Evolutionary conservation across 148 eudicot genomes (phyloP).

Genomic region (Rhododendron simsii): DNA sequence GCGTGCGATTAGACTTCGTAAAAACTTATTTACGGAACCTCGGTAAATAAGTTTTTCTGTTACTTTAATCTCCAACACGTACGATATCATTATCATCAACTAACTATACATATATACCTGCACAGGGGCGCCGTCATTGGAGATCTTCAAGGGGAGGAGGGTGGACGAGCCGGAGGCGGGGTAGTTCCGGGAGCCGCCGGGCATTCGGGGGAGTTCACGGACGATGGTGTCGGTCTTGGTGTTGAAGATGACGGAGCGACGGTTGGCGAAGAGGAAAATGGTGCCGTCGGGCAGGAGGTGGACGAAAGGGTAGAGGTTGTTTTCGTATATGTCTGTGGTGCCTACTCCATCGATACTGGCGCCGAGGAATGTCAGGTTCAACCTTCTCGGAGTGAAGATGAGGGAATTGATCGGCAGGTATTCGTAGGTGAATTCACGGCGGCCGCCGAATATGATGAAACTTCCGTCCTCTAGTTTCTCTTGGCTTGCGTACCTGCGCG

Average conservation of each 20-base stretch:
- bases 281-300: conserved; percentile 72
- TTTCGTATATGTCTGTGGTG: conserved; percentile 52
- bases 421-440: conserved; percentile 55
- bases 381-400: conserved; percentile 13
- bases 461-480: conserved; percentile 43
- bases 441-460: conserved; percentile 62
- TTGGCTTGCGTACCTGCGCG: conserved; percentile 52
- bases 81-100: too few species aligned
- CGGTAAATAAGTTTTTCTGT: too few species aligned
- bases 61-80: too few species aligned
- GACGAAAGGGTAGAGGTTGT: conserved; percentile 86
- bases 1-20: too few species aligned
- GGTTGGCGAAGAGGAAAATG: conserved; percentile 67
- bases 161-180: conserved; percentile 69
- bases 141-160: conserved; percentile 52
- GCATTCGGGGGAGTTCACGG: conserved; percentile 43
- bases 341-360: conserved; percentile 1
- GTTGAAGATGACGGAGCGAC: conserved; percentile 43
- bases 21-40: too few species aligned
- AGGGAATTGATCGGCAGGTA: conserved; percentile 27
- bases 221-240: conserved; percentile 32
- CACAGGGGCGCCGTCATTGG: neutral
- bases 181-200: conserved; percentile 81
- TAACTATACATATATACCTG: neutral
- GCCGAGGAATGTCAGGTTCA: conserved; percentile 39